These are phyloP conservation scores for Carex parvula DNA, from an alignment of 176 grass and related monocot genomes.

Conservation along the genomic window DNA sequence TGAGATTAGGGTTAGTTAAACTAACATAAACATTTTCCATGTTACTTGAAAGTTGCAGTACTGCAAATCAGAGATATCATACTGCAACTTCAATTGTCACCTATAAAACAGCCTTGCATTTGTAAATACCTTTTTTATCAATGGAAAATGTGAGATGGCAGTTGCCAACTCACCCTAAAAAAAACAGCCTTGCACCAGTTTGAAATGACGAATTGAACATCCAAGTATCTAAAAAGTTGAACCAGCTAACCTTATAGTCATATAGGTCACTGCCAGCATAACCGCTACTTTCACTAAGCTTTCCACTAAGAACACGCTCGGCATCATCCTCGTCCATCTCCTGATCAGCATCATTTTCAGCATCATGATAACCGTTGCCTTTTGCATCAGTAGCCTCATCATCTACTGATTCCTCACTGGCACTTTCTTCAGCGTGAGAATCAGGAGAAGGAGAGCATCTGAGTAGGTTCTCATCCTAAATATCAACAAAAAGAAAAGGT, in stretches of 20 bases:
- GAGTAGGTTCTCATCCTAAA: slow-evolving; percentile 66
- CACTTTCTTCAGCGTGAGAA: slow-evolving; percentile 78
- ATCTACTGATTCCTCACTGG: slow-evolving; percentile 77
- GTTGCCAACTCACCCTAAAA: no score
- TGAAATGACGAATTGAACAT: background rate
- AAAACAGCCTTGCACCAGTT: background rate
- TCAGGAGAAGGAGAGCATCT: slow-evolving; percentile 77
- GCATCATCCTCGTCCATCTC: slow-evolving; percentile 66
- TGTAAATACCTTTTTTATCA: no score
- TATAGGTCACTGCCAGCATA: slow-evolving; percentile 60
- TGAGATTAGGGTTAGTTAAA: background rate
- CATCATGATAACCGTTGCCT: slow-evolving; percentile 91
- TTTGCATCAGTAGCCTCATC: slow-evolving; percentile 62
- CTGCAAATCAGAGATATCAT: background rate
- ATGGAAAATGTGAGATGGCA: no score
- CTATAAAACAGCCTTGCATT: background rate
- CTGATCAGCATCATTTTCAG: slow-evolving; percentile 84
- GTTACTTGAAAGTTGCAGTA: background rate
- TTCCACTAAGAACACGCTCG: slow-evolving; percentile 67
- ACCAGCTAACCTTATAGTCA: slow-evolving; percentile 70
- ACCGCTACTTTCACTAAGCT: slow-evolving; percentile 88
- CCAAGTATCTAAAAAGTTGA: background rate
- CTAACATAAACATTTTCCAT: background rate
- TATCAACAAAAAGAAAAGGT: background rate
- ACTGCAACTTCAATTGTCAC: background rate